Base-by-base conservation (phyloP, 805 yeast species). In the Nakazawaea wyomingensis region DNA sequence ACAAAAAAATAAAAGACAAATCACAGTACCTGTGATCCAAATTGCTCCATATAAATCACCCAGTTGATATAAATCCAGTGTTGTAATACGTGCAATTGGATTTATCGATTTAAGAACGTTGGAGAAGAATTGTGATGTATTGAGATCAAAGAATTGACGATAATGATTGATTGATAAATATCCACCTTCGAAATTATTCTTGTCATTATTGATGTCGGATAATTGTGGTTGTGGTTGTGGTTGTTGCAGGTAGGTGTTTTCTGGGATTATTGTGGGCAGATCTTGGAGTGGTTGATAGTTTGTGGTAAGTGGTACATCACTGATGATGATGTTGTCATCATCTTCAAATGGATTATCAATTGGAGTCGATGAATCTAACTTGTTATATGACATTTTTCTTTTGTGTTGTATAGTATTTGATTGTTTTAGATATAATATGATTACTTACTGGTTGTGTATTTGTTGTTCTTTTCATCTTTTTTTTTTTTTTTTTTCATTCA, bases 11-110 rank as follows among this genome's bases (percentile, higher is more conserved):
- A 86, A 69, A 26, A 82, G 66, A 50, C 85, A 77, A 1, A 86
- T 78, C 39, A 87, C 76, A 0, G 96, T 83, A 0, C 89, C 88
- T 10, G 91, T 85, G 34, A 90, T 80, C 98, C 98, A 90, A 16
- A 88, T 67, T 6, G 95, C 84, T 0, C 96, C 96, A 59, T 88
- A 91, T 41, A 90, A 64, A 54, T 90, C 98, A 3, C 82, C 77
- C 41, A 50, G 45, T 13, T 69, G 68, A 31, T 69, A 68, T 67
- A 51, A 67, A 50, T 48, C 62, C 6, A 53, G 55, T 14, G 54
- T 51, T 21, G 55, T 53, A 13, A 60, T 55, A 13, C 54, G 48
- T 50, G 62, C 54, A 32, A 71, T 50, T 14, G 90, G 85, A 51
- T 84, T 82, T 32, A 82, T 49, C 0, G 89, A 78, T 44, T 68